Evolutionary conservation across 1,284 basidiomycete genomes (phyloP).

Genomic region (Tilletia caries): DNA sequence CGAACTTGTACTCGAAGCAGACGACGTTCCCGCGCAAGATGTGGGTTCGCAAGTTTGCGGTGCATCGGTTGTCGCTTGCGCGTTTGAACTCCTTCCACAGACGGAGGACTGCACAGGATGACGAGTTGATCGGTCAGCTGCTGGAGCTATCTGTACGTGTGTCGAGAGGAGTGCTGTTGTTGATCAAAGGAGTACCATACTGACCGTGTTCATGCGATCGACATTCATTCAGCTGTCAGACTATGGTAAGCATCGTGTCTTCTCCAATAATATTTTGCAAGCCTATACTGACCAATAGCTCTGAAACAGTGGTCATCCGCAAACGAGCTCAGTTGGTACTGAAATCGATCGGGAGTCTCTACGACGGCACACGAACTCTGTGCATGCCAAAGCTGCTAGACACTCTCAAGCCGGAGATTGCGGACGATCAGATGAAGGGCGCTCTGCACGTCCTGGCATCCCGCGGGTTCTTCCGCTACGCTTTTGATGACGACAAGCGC

Average conservation of each 20-base stretch:
- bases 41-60: constrained; percentile 73
- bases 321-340: constrained; percentile 73
- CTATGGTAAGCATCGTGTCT: background rate
- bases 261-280: constrained; percentile 10
- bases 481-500: constrained; percentile 65
- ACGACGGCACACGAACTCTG: constrained; percentile 74
- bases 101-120: constrained; percentile 73
- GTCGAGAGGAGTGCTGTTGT: no score
- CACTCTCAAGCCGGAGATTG: constrained; percentile 62
- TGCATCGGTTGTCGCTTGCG: constrained; percentile 61
- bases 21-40: constrained; percentile 71
- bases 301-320: constrained; percentile 41
- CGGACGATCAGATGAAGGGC: constrained; percentile 92
- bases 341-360: constrained; percentile 70
- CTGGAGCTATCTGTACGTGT: constrained; percentile 69
- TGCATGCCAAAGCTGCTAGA: constrained; percentile 68
- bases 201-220: no score
- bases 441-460: constrained; percentile 82
- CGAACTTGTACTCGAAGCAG: constrained; percentile 68
- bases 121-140: constrained; percentile 72
- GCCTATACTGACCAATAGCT: no score
- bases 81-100: constrained; percentile 79
- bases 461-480: constrained; percentile 61
- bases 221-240: background rate
- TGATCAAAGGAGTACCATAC: no score